Conservation (phyloP, 805 yeast genomes). For the Kodamaea hsintzibuensis region DNA sequence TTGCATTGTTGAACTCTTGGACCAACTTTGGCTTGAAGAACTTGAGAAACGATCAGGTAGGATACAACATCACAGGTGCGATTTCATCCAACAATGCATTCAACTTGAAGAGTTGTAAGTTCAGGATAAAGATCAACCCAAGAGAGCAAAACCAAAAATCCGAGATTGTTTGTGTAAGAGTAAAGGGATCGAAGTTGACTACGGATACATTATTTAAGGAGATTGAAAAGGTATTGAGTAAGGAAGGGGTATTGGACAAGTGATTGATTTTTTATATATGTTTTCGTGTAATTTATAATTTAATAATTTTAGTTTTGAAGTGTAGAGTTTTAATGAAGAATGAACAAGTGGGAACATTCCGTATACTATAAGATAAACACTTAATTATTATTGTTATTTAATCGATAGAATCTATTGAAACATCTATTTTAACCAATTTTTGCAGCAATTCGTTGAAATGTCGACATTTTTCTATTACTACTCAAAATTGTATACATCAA, state of each 20-base stretch:
- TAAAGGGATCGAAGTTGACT: constrained; percentile 65
- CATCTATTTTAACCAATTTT: not conserved
- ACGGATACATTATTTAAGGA: constrained; percentile 61
- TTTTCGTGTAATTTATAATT: not conserved
- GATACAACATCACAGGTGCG: constrained; percentile 55
- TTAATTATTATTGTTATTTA: too few relatives aligned
- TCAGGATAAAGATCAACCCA: constrained; percentile 52
- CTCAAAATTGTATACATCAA: too few relatives aligned
- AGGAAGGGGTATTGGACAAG: constrained; percentile 59
- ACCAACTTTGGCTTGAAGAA: constrained; percentile 66
- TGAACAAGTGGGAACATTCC: too few relatives aligned
- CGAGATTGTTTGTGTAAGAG: constrained; percentile 57
- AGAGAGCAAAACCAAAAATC: constrained; percentile 48
- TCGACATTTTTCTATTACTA: too few relatives aligned
- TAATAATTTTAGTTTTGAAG: not conserved
- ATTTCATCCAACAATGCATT: constrained; percentile 62
- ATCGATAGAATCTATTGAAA: too few relatives aligned
- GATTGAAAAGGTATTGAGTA: constrained; percentile 61
- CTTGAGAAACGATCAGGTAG: constrained; percentile 45
- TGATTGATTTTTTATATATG: constrained; percentile 5
- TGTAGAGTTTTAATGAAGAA: not conserved
- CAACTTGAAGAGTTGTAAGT: constrained; percentile 62
- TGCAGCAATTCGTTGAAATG: not conserved
- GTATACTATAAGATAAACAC: too few relatives aligned
- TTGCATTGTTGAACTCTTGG: constrained; percentile 66